Evolutionary conservation across 2,329 filamentous ascomycete species (phyloP).

Genomic region (Westerdykella sp.): DNA sequence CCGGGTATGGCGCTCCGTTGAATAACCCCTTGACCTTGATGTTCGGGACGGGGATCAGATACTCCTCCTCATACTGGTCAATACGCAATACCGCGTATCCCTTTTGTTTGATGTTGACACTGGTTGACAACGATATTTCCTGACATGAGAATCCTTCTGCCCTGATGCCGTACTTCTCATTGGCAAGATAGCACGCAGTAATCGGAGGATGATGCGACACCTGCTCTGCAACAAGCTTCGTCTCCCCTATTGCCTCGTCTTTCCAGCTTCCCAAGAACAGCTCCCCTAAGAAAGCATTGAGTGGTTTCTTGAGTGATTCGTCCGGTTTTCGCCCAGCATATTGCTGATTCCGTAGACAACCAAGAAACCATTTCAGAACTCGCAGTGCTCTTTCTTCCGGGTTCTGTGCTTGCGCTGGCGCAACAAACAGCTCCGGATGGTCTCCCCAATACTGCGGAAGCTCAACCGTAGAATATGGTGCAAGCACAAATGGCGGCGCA

Average conservation of each 20-base stretch:
- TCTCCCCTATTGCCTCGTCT: constrained; percentile 33
- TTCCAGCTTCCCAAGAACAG: constrained; percentile 39
- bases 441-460: constrained; percentile 45
- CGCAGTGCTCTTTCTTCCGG: constrained; percentile 40
- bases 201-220: constrained; percentile 44
- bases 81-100: constrained; percentile 42
- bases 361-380: constrained; percentile 47
- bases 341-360: constrained; percentile 43
- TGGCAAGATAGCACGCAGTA: constrained; percentile 45
- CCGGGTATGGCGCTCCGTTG: constrained; percentile 41
- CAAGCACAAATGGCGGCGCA: constrained; percentile 43
- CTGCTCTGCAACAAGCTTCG: constrained; percentile 41
- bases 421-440: constrained; percentile 42
- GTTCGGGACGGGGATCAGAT: constrained; percentile 41
- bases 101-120: constrained; percentile 43
- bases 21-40: constrained; percentile 43
- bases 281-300: constrained; percentile 48
- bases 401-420: constrained; percentile 38
- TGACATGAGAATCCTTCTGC: constrained; percentile 44
- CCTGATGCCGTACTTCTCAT: constrained; percentile 38
- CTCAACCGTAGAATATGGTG: constrained; percentile 42
- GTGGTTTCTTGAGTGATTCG: constrained; percentile 46
- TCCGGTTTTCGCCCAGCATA: constrained; percentile 40
- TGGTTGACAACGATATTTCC: constrained; percentile 43
- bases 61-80: constrained; percentile 41